Conservation (phyloP, 2,329 filamentous ascomycete genomes). For the Hymenoscyphus scutula region DNA sequence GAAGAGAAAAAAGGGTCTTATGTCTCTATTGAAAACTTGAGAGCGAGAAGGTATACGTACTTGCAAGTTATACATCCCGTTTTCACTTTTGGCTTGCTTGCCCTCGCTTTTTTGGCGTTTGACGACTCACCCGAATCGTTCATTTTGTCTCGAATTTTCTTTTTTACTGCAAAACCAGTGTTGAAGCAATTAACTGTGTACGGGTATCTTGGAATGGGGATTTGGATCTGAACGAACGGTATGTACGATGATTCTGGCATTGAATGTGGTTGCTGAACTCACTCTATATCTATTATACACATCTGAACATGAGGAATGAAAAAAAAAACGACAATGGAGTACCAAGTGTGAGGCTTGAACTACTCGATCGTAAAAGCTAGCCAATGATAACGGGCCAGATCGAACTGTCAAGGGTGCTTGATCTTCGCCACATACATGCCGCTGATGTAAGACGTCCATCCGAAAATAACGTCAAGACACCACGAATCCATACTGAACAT, state of each 20-base stretch:
- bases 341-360: neutral
- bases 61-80: conserved; percentile 66
- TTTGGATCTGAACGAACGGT: neutral
- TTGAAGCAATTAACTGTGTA: neutral
- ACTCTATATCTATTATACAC: conserved; percentile 5
- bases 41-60: conserved; percentile 32
- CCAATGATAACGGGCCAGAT: neutral
- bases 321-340: neutral
- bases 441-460: neutral
- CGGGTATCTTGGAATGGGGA: neutral
- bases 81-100: conserved; percentile 51
- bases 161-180: neutral
- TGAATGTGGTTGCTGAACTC: neutral
- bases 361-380: neutral
- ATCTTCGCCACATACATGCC: neutral
- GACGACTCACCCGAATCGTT: conserved; percentile 4
- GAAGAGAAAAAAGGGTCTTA: neutral
- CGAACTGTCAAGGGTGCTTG: neutral
- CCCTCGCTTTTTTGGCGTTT: conserved; percentile 23
- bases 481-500: neutral
- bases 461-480: neutral
- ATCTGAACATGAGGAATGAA: neutral
- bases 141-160: conserved; percentile 9
- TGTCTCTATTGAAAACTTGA: neutral
- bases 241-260: neutral